A percentile compares a stretch with the other conserved stretches of the same genome.
Evolutionary conservation across 805 yeast species (phyloP).

Genomic region (Lipomyces yamanashiensis): DNA sequence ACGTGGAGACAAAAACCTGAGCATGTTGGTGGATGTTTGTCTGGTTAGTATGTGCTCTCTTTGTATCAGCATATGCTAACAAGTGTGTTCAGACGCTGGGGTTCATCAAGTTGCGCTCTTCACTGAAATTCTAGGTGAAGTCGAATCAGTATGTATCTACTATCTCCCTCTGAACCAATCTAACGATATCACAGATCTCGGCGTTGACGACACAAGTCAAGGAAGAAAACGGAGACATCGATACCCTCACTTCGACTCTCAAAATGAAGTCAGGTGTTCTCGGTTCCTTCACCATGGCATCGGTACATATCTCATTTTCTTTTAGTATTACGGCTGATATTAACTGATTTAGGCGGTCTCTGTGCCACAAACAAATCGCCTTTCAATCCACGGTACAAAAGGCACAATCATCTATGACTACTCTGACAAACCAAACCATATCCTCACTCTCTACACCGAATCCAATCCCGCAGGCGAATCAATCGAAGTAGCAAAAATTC

Average conservation of each 20-base stretch:
- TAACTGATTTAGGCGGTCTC: background rate
- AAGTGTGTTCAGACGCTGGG: conserved; percentile 64
- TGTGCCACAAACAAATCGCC: background rate
- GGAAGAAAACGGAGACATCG: conserved; percentile 79
- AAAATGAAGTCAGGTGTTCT: conserved; percentile 64
- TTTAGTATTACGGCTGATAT: background rate
- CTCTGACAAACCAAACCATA: no score
- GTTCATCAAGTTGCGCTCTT: conserved; percentile 91
- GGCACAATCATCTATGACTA: no score
- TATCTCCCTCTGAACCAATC: no score
- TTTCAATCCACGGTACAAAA: no score
- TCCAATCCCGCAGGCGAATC: no score
- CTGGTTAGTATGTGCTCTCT: conserved; percentile 43
- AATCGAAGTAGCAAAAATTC: no score
- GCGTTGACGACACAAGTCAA: conserved; percentile 81
- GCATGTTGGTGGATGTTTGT: conserved; percentile 88
- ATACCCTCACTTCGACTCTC: conserved; percentile 73
- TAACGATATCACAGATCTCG: conserved; percentile 43
- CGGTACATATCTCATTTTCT: conserved; percentile 55
- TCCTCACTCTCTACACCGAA: no score
- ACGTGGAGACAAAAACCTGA: conserved; percentile 89
- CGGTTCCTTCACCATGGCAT: conserved; percentile 87
- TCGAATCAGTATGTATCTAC: conserved; percentile 54
- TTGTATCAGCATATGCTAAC: background rate
- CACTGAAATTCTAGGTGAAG: conserved; percentile 78